phyloP scores from a whole-genome alignment of 345 rosid species.

The Arabis alpina region DNA sequence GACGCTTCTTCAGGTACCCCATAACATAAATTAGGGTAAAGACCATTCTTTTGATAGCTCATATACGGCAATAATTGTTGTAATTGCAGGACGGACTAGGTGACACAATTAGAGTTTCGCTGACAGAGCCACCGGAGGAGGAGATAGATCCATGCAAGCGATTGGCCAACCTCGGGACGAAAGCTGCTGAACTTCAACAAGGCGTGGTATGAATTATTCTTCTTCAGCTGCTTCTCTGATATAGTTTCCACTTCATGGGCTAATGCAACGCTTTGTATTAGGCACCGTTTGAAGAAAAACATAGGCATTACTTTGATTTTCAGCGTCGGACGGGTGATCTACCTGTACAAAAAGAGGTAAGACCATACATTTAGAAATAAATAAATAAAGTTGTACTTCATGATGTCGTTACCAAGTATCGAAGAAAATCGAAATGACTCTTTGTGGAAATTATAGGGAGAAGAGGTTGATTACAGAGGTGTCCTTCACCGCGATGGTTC shows the following conservation, averaged over 20 bases:
- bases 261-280: conserved; percentile 37
- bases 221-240: conserved; percentile 9
- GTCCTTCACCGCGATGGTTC: conserved; percentile 98
- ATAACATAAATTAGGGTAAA: conserved; percentile 1
- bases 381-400: neutral
- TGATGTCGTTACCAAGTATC: conserved; percentile 8
- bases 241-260: neutral
- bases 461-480: conserved; percentile 94
- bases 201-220: conserved; percentile 85
- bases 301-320: conserved; percentile 89
- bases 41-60: neutral
- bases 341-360: conserved; percentile 91
- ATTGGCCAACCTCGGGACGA: conserved; percentile 88
- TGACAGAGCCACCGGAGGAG: conserved; percentile 93
- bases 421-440: neutral
- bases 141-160: conserved; percentile 97
- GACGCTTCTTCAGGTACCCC: conserved; percentile 86
- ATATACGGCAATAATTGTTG: neutral
- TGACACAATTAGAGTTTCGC: conserved; percentile 96
- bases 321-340: conserved; percentile 85
- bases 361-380: conserved; percentile 13
- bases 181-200: conserved; percentile 78
- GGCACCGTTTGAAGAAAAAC: conserved; percentile 98
- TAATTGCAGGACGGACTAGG: conserved; percentile 89
- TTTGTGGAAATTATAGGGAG: conserved; percentile 59